Conservation (phyloP, 2,329 filamentous ascomycete genomes). For the Fusarium torulosum region DNA sequence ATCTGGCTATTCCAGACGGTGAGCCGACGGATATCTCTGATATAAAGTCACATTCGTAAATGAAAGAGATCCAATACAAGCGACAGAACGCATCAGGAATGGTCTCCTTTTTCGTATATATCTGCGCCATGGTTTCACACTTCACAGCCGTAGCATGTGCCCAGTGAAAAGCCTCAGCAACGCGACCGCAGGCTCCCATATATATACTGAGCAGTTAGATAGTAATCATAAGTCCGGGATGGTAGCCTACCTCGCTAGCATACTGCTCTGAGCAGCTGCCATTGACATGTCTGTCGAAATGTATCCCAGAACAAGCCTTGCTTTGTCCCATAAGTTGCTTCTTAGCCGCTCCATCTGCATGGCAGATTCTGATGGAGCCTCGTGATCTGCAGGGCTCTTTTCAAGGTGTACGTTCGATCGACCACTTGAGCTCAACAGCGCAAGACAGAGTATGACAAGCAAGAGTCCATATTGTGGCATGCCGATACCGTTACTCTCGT, state of each 20-base stretch:
- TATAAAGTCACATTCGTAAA: conserved; percentile 50
- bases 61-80: conserved; percentile 50
- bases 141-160: conserved; percentile 47
- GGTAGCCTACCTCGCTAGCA: conserved; percentile 44
- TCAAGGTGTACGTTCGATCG: background rate
- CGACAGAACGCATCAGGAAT: conserved; percentile 45
- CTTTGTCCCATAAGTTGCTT: conserved; percentile 42
- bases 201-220: conserved; percentile 35
- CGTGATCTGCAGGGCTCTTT: background rate
- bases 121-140: conserved; percentile 44
- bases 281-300: conserved; percentile 40
- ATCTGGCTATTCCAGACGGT: conserved; percentile 49
- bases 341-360: background rate
- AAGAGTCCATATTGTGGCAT: conserved; percentile 19
- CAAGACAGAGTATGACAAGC: conserved; percentile 21
- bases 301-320: conserved; percentile 40
- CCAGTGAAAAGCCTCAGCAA: conserved; percentile 47
- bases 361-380: too few relatives aligned
- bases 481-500: background rate
- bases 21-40: conserved; percentile 48
- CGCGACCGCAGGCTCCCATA: conserved; percentile 41
- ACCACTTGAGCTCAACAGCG: background rate
- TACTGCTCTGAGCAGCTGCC: conserved; percentile 45
- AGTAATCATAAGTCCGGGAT: too few relatives aligned
- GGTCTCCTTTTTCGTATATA: background rate